Percentiles rank a stretch among this genome's conserved stretches.
These are phyloP conservation scores for Solanum pimpinellifolium DNA, from an alignment of 257 asterid genomes.

Conservation along the genomic window DNA sequence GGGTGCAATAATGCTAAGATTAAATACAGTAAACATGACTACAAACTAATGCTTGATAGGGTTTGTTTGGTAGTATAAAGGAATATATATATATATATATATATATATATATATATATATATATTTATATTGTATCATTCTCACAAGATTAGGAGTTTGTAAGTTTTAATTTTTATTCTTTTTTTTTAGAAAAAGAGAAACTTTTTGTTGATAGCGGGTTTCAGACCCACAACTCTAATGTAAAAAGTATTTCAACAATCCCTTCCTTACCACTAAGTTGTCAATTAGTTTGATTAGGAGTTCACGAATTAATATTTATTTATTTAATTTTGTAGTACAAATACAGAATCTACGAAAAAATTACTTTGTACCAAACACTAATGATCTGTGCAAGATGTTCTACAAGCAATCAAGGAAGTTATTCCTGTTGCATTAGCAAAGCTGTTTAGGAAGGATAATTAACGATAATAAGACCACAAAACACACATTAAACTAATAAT, in stretches of 20 bases:
- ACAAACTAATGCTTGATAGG: too few species aligned
- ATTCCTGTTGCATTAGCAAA: not conserved
- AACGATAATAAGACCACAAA: not conserved
- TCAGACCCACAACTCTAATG: not conserved
- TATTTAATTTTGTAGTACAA: too few species aligned
- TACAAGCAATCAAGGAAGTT: not conserved
- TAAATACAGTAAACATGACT: not conserved
- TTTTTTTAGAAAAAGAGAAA: too few species aligned
- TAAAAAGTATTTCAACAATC: too few species aligned
- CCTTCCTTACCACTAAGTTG: too few species aligned
- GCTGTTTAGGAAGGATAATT: not conserved
- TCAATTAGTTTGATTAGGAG: too few species aligned
- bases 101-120: too few species aligned
- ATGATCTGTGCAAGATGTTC: not conserved
- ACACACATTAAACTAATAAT: not conserved
- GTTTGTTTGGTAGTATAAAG: too few species aligned
- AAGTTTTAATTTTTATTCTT: not conserved
- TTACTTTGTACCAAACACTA: not conserved
- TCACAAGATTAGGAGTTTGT: not conserved
- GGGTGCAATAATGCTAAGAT: not conserved
- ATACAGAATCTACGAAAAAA: not conserved
- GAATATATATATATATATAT: too few species aligned
- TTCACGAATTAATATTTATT: too few species aligned
- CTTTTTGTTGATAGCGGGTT: not conserved
- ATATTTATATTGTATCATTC: too few species aligned